Percentiles rank a stretch among this genome's conserved stretches.
Evolutionary conservation across 116 monocot species (phyloP).

Genomic region (Dioscorea cayenensis): DNA sequence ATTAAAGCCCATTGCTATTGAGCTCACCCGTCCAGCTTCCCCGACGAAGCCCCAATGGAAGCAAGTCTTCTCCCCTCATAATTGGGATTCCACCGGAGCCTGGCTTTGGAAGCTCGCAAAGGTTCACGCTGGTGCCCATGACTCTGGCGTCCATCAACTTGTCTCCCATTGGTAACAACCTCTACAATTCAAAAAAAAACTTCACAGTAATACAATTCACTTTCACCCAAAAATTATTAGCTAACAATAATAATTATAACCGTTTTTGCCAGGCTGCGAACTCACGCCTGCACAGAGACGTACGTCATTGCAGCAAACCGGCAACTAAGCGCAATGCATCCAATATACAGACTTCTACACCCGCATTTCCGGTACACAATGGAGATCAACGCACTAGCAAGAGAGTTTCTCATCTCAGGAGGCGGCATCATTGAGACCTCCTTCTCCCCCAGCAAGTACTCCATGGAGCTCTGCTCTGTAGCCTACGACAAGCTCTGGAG

Average conservation of each 20-base stretch:
- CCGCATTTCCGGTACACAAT: slow-evolving; percentile 61
- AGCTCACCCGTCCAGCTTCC: slow-evolving; percentile 52
- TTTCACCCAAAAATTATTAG: no score
- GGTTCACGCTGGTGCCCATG: slow-evolving; percentile 48
- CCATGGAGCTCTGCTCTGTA: slow-evolving; percentile 48
- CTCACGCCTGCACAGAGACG: slow-evolving; percentile 40
- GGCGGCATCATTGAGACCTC: slow-evolving; percentile 52
- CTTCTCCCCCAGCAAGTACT: slow-evolving; percentile 38
- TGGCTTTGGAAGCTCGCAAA: slow-evolving; percentile 77
- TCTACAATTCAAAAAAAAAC: neutral
- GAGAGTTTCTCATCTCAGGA: slow-evolving; percentile 39
- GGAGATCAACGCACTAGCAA: slow-evolving; percentile 63
- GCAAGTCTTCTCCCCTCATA: slow-evolving; percentile 23
- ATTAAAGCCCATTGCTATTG: slow-evolving; percentile 49
- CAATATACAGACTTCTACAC: slow-evolving; percentile 37
- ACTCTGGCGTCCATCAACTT: slow-evolving; percentile 60
- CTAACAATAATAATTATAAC: no score
- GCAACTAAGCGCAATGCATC: slow-evolving; percentile 59
- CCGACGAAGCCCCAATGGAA: slow-evolving; percentile 33
- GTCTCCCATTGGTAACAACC: slow-evolving; percentile 49
- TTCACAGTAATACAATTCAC: no score
- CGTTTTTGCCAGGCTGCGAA: slow-evolving; percentile 24
- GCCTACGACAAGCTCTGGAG: slow-evolving; percentile 45
- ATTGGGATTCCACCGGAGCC: slow-evolving; percentile 27
- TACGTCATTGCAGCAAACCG: slow-evolving; percentile 50